Base-by-base conservation (phyloP, 2,329 filamentous ascomycete genomes). In the Diaporthe nobilis region DNA sequence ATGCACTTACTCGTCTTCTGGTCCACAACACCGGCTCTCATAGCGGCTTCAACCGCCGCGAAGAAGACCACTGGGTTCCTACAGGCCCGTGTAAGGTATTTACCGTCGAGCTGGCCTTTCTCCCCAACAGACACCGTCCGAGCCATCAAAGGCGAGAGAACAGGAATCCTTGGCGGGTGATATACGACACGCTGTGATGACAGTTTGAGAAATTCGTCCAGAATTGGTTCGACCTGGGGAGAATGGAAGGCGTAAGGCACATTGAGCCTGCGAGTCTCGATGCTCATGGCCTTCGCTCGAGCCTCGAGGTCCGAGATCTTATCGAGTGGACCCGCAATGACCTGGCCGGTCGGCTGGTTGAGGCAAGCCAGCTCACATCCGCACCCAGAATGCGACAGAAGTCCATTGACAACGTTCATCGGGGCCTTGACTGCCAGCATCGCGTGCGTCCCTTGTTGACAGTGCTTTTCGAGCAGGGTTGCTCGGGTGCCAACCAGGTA, bases 321-420 rank as follows among this genome's bases (percentile, higher is more conserved):
- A 1, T 80, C 79, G 0, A 85, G 84, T 8, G 81, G 79, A 10
- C 88, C 89, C 31, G 85, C 86, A 25, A 97, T 86, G 1, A 97
- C 94, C 12, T 92, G 95, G 81, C 95, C 93, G 71, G 90, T 87
- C 0, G 92, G 92, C 0, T 92, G 91, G 79, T 97, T 97, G 82
- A 95, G 89, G 85, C 95, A 97, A 20, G 94, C 93, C 47, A 90
- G 79, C 67, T 89, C 88, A 73, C 88, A 82, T 85, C 80, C 77
- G 28, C 89, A 86, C 55, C 84, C 87, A 75, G 92, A 89, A 8
- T 88, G 85, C 39, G 91, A 87, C 10, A 87, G 84, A 4, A 72
- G 58, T 7, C 39, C 71, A 28, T 31, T 39, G 13, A 67, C 61
- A 47, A 67, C 42, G 17, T 37, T 31, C 28, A 72, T 39, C 1